A percentile compares a stretch with the other conserved stretches of the same genome.
These are phyloP conservation scores for Pisolithus marmoratus DNA, from an alignment of 768 basidiomycete genomes.

Conservation along the genomic window DNA sequence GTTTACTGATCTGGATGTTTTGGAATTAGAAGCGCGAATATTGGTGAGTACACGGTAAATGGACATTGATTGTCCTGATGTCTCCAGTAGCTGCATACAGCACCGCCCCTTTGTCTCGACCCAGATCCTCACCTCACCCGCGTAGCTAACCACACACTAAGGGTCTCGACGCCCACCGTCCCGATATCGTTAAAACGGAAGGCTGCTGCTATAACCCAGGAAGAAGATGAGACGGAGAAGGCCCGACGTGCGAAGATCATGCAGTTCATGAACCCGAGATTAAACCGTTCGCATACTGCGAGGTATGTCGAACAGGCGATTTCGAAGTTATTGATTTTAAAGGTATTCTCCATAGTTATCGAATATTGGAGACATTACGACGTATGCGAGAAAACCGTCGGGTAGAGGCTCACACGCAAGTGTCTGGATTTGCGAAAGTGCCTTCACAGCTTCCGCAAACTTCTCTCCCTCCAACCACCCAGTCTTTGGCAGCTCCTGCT, in stretches of 20 bases:
- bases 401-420: conserved; percentile 15
- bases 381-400: conserved; percentile 23
- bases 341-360: conserved; percentile 38
- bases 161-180: conserved; percentile 68
- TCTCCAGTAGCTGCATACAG: conserved; percentile 55
- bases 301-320: conserved; percentile 34
- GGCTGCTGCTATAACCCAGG: conserved; percentile 60
- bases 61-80: conserved; percentile 3
- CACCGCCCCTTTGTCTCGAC: conserved; percentile 72
- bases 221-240: conserved; percentile 73
- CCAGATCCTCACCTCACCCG: conserved; percentile 74
- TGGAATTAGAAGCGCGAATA: conserved; percentile 70
- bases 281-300: conserved; percentile 39
- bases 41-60: conserved; percentile 41
- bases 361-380: conserved; percentile 48
- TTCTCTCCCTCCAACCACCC: conserved; percentile 26
- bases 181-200: conserved; percentile 76
- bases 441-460: conserved; percentile 24
- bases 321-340: background rate
- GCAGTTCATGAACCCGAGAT: conserved; percentile 70
- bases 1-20: conserved; percentile 67
- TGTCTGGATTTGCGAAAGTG: conserved; percentile 26
- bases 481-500: conserved; percentile 33
- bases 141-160: conserved; percentile 66
- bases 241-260: conserved; percentile 68